Percentiles rank a stretch among this genome's conserved stretches.
Evolutionary conservation across 2,329 filamentous ascomycete species (phyloP).

Genomic region (Fusarium nanum): DNA sequence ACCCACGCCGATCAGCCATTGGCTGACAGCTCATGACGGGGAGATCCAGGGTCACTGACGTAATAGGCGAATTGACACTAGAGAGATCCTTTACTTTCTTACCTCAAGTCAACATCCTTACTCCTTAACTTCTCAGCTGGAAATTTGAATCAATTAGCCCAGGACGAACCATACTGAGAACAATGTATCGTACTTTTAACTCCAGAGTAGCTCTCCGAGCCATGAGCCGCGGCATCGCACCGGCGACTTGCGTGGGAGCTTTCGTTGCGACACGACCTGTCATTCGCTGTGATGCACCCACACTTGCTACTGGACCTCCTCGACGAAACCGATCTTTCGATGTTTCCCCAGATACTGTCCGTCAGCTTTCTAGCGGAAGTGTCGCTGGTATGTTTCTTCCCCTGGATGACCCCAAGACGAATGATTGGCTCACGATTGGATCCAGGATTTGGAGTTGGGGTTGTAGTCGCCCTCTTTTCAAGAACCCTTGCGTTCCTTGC

Average conservation of each 20-base stretch:
- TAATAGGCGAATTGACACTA: constrained; percentile 33
- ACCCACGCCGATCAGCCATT: constrained; percentile 35
- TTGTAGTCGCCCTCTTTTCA: constrained; percentile 77
- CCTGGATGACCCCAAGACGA: background rate
- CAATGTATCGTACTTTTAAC: constrained; percentile 43
- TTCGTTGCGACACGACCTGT: constrained; percentile 41
- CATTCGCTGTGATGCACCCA: constrained; percentile 49
- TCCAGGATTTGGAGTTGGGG: constrained; percentile 70
- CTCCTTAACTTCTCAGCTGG: background rate
- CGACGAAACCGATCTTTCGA: constrained; percentile 31
- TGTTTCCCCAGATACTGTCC: constrained; percentile 52
- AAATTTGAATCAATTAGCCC: background rate
- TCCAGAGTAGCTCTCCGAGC: constrained; percentile 40
- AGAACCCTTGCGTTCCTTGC: constrained; percentile 75
- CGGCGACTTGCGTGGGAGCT: constrained; percentile 45
- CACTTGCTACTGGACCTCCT: constrained; percentile 29
- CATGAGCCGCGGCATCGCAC: constrained; percentile 46
- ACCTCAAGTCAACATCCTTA: constrained; percentile 2
- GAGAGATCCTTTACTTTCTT: constrained; percentile 7
- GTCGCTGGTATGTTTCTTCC: constrained; percentile 57
- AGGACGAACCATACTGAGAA: background rate
- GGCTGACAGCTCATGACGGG: constrained; percentile 27
- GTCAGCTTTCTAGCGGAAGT: constrained; percentile 66
- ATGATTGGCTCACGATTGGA: background rate
- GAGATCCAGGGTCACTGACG: constrained; percentile 32